Percentiles rank a stretch among this genome's conserved stretches.
These are phyloP conservation scores for Barnettozyma vustinii DNA, from an alignment of 805 yeast genomes.

Conservation along the genomic window DNA sequence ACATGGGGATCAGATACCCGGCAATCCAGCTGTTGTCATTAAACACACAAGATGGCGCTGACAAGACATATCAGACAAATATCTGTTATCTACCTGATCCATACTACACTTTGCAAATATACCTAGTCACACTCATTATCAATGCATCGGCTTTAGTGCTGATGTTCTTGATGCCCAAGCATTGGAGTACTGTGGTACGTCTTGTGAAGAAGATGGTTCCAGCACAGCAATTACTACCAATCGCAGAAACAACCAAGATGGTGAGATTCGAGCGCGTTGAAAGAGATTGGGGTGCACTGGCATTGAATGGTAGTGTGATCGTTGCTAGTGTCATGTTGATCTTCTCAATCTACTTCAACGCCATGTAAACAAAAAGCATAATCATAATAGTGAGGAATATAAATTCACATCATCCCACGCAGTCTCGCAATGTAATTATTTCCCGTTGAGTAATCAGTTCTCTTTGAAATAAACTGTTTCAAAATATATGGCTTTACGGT, in stretches of 20 bases:
- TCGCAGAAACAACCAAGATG: conserved; percentile 14
- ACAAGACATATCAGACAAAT: conserved; percentile 35
- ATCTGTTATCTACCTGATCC: conserved; percentile 59
- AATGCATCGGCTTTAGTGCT: conserved; percentile 18
- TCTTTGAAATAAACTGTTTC: conserved; percentile 58
- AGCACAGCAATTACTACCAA: conserved; percentile 14
- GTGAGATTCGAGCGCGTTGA: not conserved
- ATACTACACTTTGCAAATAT: conserved; percentile 35
- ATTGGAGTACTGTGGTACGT: conserved; percentile 19
- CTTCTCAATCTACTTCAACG: conserved; percentile 18
- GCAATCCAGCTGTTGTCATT: conserved; percentile 82
- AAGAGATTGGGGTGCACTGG: conserved; percentile 13
- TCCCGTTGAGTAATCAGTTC: conserved; percentile 63
- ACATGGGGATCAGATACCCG: conserved; percentile 82
- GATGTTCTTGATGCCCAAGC: conserved; percentile 26
- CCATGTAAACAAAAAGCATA: conserved; percentile 11
- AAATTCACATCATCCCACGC: conserved; percentile 16
- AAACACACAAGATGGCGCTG: conserved; percentile 24
- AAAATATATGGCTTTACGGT: conserved; percentile 56
- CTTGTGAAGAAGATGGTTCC: not conserved
- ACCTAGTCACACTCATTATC: conserved; percentile 23
- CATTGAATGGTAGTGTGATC: conserved; percentile 7
- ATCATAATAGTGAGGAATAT: not conserved
- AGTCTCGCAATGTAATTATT: conserved; percentile 21
- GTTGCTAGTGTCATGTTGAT: conserved; percentile 13